phyloP scores from a whole-genome alignment of 257 asterid genomes.

The Solanum sejunctum region DNA sequence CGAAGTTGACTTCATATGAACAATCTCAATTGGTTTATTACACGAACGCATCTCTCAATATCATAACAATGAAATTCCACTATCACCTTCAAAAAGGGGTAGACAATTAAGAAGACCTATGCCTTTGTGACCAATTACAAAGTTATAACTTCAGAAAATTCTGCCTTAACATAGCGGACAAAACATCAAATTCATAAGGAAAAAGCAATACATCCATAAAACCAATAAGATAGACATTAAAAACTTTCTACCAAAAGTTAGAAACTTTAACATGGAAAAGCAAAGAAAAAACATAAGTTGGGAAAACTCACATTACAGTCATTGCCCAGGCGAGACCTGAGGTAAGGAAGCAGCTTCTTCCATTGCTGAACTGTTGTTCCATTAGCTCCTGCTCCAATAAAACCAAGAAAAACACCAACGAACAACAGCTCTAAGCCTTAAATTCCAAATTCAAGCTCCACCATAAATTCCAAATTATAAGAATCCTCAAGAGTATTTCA shows the following conservation, averaged over 20 bases:
- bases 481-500: not conserved
- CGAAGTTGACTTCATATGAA: not conserved
- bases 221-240: not conserved
- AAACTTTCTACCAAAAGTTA: not conserved
- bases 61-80: not conserved
- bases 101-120: not conserved
- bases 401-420: not conserved
- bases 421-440: not conserved
- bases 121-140: not conserved
- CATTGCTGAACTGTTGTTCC: constrained; percentile 92
- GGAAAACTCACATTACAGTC: constrained; percentile 71
- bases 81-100: not conserved
- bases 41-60: not conserved
- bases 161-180: not conserved
- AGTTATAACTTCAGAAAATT: not conserved
- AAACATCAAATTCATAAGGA: not conserved
- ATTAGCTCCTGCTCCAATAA: constrained; percentile 61
- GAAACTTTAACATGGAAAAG: not conserved
- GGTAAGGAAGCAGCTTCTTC: constrained; percentile 79
- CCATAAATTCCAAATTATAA: not conserved
- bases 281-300: not conserved
- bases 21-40: not conserved
- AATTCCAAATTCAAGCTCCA: not conserved
- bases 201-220: not conserved
- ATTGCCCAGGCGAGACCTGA: constrained; percentile 77